Evolutionary conservation across 495 filamentous ascomycete genomes (phyloP), one percentile per base, ranked within the genome.

Genomic region (Pyrenopolyporus hunteri): DNA sequence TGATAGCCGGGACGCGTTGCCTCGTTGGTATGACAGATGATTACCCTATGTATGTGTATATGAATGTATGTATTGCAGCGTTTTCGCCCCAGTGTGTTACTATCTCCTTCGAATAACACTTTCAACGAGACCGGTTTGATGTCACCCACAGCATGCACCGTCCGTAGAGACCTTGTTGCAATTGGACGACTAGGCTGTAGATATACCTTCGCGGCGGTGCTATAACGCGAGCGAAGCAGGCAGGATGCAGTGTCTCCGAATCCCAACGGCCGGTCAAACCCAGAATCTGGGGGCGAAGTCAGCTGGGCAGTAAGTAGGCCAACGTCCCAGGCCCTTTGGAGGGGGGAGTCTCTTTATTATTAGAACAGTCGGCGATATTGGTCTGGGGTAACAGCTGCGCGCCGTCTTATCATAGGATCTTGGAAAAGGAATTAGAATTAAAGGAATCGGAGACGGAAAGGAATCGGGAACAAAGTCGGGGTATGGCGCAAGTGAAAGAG

Each of bases 1-100:
- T 57, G 46, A 61, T 55, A 49, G 58, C 42, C 36, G 43, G 20
- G 28, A 9, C 40, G 19, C 45, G 35, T 64, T 49, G 17, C 49
- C 51, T 29, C 5, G 22, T n/a, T 58, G 54, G 61, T 58, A 64
- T 64, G 54, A 45, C 49, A 59, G 49, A n/a, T n/a, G 49, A 65
- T 59, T 57, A 60, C 56, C n/a, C n/a, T n/a, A n/a, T n/a, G n/a
- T n/a, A n/a, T n/a, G n/a, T n/a, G n/a, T n/a, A n/a, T n/a, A n/a
- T n/a, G n/a, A n/a, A n/a, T n/a, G n/a, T 65, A 57, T 26, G 40
- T 17, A 43, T 23, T 56, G 25, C 33, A 10, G 28, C 35, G 32
- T 48, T 35, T 53, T 59, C 9, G 48, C 14, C 14, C 11, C 22
- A 51, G 32, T 46, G 29, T n/a, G 36, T n/a, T 29, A 43, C 51